phyloP scores from a whole-genome alignment of 768 basidiomycete genomes.

The Rhizopogon vulgaris region DNA sequence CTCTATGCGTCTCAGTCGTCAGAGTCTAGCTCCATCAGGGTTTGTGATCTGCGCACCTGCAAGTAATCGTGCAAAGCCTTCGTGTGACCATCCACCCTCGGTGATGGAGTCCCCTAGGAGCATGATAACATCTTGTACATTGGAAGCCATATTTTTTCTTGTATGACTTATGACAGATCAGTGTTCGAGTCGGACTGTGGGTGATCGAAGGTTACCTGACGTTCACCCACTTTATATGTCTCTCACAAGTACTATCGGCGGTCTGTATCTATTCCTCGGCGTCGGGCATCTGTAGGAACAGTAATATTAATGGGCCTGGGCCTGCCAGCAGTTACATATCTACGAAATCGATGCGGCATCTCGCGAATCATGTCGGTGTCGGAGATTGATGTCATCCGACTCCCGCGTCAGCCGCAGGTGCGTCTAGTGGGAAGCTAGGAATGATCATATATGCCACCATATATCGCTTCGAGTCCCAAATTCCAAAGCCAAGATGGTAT shows the following conservation, averaged over 20 bases:
- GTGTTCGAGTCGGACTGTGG: too few relatives aligned
- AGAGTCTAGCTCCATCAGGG: not conserved
- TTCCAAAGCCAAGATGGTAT: too few relatives aligned
- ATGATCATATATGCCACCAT: too few relatives aligned
- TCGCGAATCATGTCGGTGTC: too few relatives aligned
- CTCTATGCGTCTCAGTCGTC: slow-evolving; percentile 34
- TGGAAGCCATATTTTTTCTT: slow-evolving; percentile 44
- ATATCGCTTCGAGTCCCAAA: too few relatives aligned
- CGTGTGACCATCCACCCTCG: slow-evolving; percentile 52
- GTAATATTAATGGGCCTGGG: too few relatives aligned
- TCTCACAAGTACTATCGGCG: too few relatives aligned
- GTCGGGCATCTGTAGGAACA: not conserved
- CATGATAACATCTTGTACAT: slow-evolving; percentile 59
- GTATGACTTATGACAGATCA: not conserved
- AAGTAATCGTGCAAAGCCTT: slow-evolving; percentile 65
- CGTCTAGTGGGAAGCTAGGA: too few relatives aligned
- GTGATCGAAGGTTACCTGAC: too few relatives aligned
- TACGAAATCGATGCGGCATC: not conserved
- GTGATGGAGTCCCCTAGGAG: slow-evolving; percentile 83
- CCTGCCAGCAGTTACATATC: not conserved
- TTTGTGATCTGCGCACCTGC: slow-evolving; percentile 24
- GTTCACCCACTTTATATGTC: too few relatives aligned
- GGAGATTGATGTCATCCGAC: too few relatives aligned
- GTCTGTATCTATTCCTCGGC: not conserved
- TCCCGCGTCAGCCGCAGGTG: too few relatives aligned